Evolutionary conservation across 345 rosid genomes (phyloP).

Genomic region (Noccaea caerulescens): DNA sequence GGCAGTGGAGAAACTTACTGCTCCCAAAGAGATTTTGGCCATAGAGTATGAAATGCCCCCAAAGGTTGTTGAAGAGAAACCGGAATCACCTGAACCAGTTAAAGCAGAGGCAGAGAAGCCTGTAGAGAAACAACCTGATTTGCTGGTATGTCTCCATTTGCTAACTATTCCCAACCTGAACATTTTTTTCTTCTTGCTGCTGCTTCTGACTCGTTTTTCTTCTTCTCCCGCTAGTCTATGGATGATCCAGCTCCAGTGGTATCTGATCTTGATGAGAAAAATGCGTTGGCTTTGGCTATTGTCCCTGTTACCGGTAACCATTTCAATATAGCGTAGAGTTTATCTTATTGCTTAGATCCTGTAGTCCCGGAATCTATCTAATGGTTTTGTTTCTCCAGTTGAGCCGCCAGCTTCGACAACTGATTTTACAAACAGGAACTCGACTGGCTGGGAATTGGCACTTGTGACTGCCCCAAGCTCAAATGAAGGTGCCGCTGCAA

Average conservation of each 20-base stretch:
- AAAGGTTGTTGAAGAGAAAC: constrained; percentile 57
- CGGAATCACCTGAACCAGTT: constrained; percentile 62
- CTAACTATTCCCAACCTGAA: constrained; percentile 3
- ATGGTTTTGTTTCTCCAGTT: constrained; percentile 51
- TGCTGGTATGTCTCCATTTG: constrained; percentile 58
- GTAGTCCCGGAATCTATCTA: background rate
- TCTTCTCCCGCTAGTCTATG: constrained; percentile 55
- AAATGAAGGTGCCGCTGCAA: constrained; percentile 64
- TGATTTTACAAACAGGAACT: constrained; percentile 49
- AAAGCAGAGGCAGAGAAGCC: constrained; percentile 60
- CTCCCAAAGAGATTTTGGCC: constrained; percentile 80
- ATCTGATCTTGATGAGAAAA: constrained; percentile 78
- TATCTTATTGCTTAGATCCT: background rate
- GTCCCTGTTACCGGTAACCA: constrained; percentile 73
- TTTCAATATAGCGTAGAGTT: background rate
- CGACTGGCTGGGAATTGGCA: constrained; percentile 91
- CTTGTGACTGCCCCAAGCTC: constrained; percentile 93
- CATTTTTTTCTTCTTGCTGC: constrained; percentile 4
- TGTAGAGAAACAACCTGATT: constrained; percentile 70
- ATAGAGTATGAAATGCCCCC: constrained; percentile 68
- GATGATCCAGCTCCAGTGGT: constrained; percentile 72
- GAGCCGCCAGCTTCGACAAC: constrained; percentile 59
- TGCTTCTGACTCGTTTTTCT: constrained; percentile 10
- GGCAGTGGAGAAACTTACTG: constrained; percentile 54
- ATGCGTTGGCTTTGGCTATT: constrained; percentile 92